Base-by-base conservation (phyloP, 2,329 filamentous ascomycete genomes). In the Phyllosticta citribraziliensis region DNA sequence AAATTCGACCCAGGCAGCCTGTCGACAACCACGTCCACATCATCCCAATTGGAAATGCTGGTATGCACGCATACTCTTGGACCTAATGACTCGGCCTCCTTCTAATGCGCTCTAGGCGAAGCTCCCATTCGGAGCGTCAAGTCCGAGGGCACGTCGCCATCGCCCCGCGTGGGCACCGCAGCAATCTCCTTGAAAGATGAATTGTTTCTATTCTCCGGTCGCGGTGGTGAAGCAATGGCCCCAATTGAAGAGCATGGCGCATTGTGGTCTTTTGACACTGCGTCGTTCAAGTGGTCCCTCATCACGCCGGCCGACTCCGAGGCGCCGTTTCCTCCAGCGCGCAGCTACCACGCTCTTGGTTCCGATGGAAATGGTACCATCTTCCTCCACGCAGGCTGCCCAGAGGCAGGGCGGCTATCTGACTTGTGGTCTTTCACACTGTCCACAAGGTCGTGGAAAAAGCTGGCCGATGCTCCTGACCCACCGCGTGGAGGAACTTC, bases 371-470 rank as follows among this genome's bases (percentile, higher is more conserved):
- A 83, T 60, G 84, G 86, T 20, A 88, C 84, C 0, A 77, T 96
- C 54, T 87, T 89, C 69, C 71, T 96, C 33, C 90, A 95, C 70
- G 89, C 88, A 4, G 90, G 91, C 3, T 88, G 86, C 67, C 80
- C 88, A 0, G 80, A 82, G 5, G 80, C 76, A 27, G 87, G 84
- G 11, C 78, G 84, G 2, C 77, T 88, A 2, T 77, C 78, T 11
- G 91, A 96, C 69, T 74, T 92, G 5, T 96, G 91, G 91, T 83
- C 84, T 0, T 95, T 95, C 70, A 84, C 88, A 68, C 73, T 93
- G 24, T 77, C 76, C 55, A 79, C 79, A 8, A 77, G 79, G 58
- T 77, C 79, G 1, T 96, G 91, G 91, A 84, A 79, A 50, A 79
- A 87, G 68, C 78, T 89, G 14, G 80, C 86, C 0, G 72, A 82